A percentile compares a stretch with the other conserved stretches of the same genome.
These are phyloP conservation scores for Penicillium robsamsonii DNA, from an alignment of 495 filamentous ascomycete genomes.

Conservation along the genomic window DNA sequence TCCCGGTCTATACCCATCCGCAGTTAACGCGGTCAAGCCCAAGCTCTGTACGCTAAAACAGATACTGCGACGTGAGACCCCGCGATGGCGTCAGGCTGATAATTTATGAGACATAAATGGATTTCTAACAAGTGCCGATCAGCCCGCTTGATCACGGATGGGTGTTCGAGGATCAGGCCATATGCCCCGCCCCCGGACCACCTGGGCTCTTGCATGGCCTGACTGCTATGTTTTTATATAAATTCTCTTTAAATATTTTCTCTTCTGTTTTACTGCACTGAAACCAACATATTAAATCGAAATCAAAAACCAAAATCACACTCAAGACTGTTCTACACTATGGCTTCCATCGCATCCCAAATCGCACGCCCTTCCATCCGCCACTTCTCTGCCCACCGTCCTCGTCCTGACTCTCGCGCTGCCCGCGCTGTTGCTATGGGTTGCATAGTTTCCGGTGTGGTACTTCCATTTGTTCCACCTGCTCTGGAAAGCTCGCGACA, in stretches of 20 bases:
- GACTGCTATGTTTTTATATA: slow-evolving; percentile 13
- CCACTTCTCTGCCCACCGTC: slow-evolving; percentile 46
- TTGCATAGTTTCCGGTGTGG: slow-evolving; percentile 42
- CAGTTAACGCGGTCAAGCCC: slow-evolving; percentile 13
- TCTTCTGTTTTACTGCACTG: not conserved
- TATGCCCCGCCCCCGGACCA: slow-evolving; percentile 24
- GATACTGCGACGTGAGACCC: slow-evolving; percentile 12
- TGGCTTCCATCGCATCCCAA: slow-evolving; percentile 31
- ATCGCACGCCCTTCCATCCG: slow-evolving; percentile 41
- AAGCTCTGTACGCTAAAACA: slow-evolving; percentile 1
- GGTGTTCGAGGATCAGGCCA: slow-evolving; percentile 19
- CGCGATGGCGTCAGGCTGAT: slow-evolving; percentile 29
- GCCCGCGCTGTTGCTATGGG: slow-evolving; percentile 41
- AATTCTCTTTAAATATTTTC: not conserved
- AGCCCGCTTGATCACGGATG: slow-evolving; percentile 15
- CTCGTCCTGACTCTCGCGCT: slow-evolving; percentile 38
- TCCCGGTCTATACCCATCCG: slow-evolving; percentile 3
- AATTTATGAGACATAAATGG: not conserved
- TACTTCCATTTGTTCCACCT: slow-evolving; percentile 47
- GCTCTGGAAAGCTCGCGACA: slow-evolving; percentile 46
- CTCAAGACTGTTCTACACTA: slow-evolving; percentile 5
- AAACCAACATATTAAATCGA: no score
- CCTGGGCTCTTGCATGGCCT: slow-evolving; percentile 22
- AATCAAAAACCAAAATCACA: no score
- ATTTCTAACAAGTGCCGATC: slow-evolving; percentile 3